These are phyloP conservation scores for Vicia faba DNA, from an alignment of 306 rosid species.

Conservation along the genomic window DNA sequence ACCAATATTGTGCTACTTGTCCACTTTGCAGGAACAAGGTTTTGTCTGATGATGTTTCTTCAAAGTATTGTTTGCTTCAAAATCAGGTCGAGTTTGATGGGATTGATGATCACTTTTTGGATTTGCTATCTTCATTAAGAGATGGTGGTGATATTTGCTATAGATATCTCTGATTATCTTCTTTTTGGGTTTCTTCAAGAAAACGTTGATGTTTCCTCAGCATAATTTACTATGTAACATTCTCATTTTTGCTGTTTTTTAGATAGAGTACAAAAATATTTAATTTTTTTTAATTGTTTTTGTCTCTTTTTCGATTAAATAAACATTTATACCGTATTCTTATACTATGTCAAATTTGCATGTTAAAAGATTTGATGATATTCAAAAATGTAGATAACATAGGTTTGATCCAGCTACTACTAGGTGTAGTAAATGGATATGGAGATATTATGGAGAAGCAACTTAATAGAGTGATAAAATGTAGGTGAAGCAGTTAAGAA, in stretches of 20 bases:
- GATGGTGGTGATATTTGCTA: constrained; percentile 49
- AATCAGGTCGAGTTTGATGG: constrained; percentile 64
- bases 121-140: constrained; percentile 62
- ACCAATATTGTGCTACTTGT: constrained; percentile 71
- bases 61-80: constrained; percentile 53
- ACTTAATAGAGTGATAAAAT: constrained; percentile 13
- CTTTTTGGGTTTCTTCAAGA: constrained; percentile 10
- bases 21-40: constrained; percentile 85
- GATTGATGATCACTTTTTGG: constrained; percentile 56
- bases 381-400: too few species aligned
- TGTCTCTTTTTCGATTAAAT: too few species aligned
- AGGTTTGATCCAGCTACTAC: background rate
- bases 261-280: background rate
- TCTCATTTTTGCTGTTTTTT: background rate
- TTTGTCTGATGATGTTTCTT: constrained; percentile 69
- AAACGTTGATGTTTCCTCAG: constrained; percentile 1
- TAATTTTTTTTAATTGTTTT: too few species aligned
- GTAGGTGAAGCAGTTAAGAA: constrained; percentile 42
- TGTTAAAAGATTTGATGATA: too few species aligned
- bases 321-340: too few species aligned
- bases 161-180: constrained; percentile 49
- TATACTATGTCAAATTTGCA: too few species aligned
- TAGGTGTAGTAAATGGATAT: constrained; percentile 11
- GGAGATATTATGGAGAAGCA: background rate
- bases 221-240: background rate